phyloP scores from a whole-genome alignment of 495 filamentous ascomycete genomes.

The Penicillium manginii region DNA sequence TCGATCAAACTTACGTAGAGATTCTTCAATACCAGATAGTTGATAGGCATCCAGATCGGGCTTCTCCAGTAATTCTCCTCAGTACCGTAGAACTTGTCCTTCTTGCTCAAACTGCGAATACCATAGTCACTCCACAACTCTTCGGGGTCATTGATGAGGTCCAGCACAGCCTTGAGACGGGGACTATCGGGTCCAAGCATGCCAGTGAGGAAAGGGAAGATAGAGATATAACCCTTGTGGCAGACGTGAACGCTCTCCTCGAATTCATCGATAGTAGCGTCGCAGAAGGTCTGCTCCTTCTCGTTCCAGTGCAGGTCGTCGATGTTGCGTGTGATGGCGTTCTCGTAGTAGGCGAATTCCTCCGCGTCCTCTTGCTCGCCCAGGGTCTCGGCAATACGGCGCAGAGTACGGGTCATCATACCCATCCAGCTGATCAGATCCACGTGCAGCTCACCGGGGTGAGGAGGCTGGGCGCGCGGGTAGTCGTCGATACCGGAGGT shows the following conservation, averaged over 20 bases:
- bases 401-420: conserved; percentile 82
- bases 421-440: conserved; percentile 97
- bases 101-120: conserved; percentile 83
- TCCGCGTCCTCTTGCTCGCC: conserved; percentile 74
- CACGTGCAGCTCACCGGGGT: conserved; percentile 94
- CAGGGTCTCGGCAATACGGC: conserved; percentile 74
- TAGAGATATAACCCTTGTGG: conserved; percentile 93
- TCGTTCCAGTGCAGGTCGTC: conserved; percentile 93
- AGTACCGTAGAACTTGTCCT: conserved; percentile 80
- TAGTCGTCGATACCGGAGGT: conserved; percentile 97
- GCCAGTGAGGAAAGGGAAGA: conserved; percentile 90
- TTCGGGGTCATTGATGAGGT: conserved; percentile 76
- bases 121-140: conserved; percentile 88
- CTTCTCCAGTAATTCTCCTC: conserved; percentile 97
- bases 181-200: conserved; percentile 74
- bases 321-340: conserved; percentile 82
- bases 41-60: conserved; percentile 97
- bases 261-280: conserved; percentile 93
- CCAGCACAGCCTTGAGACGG: conserved; percentile 71
- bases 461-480: conserved; percentile 91
- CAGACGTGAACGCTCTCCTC: conserved; percentile 90
- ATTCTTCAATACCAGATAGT: conserved; percentile 82
- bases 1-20: conserved; percentile 71
- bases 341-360: conserved; percentile 71
- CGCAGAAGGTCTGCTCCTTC: conserved; percentile 80